These are phyloP conservation scores for Dactylellina parvicollis DNA, from an alignment of 2,329 filamentous ascomycete species.

Conservation along the genomic window DNA sequence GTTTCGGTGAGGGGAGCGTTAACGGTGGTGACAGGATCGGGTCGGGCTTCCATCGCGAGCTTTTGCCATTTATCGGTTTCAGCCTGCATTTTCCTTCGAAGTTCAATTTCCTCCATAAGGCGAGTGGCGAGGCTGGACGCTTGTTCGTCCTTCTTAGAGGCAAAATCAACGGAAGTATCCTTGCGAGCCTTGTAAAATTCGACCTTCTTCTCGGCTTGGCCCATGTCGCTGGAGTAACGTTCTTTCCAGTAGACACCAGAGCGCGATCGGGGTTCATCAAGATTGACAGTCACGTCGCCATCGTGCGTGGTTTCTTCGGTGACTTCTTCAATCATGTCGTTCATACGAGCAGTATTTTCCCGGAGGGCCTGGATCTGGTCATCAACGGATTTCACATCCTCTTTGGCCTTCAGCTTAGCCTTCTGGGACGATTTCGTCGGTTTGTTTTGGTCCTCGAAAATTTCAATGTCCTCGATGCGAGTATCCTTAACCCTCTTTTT, in stretches of 20 bases:
- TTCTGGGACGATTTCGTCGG: conserved; percentile 13
- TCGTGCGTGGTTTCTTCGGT: conserved; percentile 37
- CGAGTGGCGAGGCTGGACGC: conserved; percentile 56
- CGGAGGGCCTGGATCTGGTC: conserved; percentile 54
- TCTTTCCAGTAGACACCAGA: conserved; percentile 58
- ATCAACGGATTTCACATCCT: conserved; percentile 35
- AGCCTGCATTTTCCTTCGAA: conserved; percentile 46
- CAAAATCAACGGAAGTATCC: conserved; percentile 57
- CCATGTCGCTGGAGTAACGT: conserved; percentile 56
- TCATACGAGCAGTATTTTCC: conserved; percentile 56
- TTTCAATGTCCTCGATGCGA: conserved; percentile 49
- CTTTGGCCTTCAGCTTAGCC: conserved; percentile 36
- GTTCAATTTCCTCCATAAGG: conserved; percentile 55
- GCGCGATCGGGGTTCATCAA: conserved; percentile 56
- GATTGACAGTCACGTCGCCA: conserved; percentile 55
- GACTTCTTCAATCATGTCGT: conserved; percentile 56
- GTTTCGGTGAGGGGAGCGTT: conserved; percentile 48
- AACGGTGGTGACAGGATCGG: conserved; percentile 26
- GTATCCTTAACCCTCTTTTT: conserved; percentile 38
- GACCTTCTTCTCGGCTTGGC: conserved; percentile 56
- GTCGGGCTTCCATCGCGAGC: conserved; percentile 33
- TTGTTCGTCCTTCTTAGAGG: conserved; percentile 57
- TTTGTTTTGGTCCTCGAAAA: conserved; percentile 54
- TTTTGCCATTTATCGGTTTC: conserved; percentile 53
- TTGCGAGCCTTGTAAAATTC: conserved; percentile 56